A percentile compares a stretch with the other conserved stretches of the same genome.
phyloP scores from a whole-genome alignment of 768 basidiomycete genomes.

The Suillus americanus region DNA sequence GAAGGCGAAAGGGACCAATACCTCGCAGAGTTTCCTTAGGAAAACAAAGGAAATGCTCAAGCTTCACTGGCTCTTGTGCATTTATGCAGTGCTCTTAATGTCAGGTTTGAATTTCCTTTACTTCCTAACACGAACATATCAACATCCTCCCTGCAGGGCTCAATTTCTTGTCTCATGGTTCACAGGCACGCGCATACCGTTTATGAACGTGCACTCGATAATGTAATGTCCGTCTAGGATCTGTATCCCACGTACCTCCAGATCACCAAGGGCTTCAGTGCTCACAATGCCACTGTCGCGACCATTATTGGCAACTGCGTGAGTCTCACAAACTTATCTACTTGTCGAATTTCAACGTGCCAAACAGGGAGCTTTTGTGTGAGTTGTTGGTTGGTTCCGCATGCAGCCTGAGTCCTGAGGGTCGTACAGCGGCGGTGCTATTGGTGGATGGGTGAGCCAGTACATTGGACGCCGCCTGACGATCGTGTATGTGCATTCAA shows the following conservation, averaged over 20 bases:
- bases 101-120: constrained; percentile 37
- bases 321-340: constrained; percentile 20
- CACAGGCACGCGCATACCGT: constrained; percentile 40
- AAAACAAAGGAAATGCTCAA: constrained; percentile 79
- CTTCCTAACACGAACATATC: not conserved
- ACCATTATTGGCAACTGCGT: constrained; percentile 82
- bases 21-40: constrained; percentile 62
- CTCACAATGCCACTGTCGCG: constrained; percentile 62
- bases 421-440: constrained; percentile 54
- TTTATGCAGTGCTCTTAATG: constrained; percentile 85
- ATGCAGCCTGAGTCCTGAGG: not conserved
- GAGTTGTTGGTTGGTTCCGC: constrained; percentile 22
- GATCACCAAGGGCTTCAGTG: constrained; percentile 57
- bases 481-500: constrained; percentile 44
- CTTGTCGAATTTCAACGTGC: constrained; percentile 1
- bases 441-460: constrained; percentile 74
- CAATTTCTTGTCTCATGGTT: constrained; percentile 78
- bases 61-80: constrained; percentile 77
- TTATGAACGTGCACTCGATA: not conserved
- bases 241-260: constrained; percentile 78
- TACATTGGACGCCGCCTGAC: constrained; percentile 80
- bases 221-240: constrained; percentile 41
- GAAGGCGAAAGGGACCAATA: constrained; percentile 35
- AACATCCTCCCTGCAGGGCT: constrained; percentile 43
- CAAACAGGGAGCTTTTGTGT: constrained; percentile 43